Evolutionary conservation across 139 green algal genomes (phyloP).

Genomic region (Picochlorum sp.): DNA sequence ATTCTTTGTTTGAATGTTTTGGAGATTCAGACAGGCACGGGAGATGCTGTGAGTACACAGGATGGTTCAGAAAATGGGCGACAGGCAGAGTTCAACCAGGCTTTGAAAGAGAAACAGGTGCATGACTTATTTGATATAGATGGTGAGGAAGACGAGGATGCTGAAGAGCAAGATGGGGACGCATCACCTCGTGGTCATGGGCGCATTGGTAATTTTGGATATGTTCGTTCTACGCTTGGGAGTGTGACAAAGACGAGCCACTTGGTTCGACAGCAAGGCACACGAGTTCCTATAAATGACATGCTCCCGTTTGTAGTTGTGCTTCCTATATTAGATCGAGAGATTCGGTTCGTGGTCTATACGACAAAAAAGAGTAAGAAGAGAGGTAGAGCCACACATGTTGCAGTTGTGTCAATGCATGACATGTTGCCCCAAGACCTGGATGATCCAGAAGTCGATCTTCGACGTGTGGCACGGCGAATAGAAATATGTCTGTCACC

Average conservation of each 20-base stretch:
- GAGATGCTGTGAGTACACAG: too few species aligned
- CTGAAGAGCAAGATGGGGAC: not conserved
- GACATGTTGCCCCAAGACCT: not conserved
- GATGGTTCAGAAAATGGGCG: too few species aligned
- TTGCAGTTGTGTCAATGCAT: not conserved
- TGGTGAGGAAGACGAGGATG: not conserved
- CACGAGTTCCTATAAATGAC: not conserved
- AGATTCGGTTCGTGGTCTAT: not conserved
- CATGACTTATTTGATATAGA: not conserved
- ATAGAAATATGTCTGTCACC: not conserved
- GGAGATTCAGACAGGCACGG: not conserved
- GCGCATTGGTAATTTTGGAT: not conserved
- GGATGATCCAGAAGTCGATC: not conserved
- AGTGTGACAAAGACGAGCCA: not conserved
- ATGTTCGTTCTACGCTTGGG: not conserved
- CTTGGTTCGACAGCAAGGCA: not conserved
- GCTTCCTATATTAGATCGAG: not conserved
- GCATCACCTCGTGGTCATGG: not conserved
- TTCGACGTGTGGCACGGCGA: not conserved
- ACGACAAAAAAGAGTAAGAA: conserved; percentile 10
- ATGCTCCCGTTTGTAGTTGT: not conserved
- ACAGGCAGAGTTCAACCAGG: not conserved
- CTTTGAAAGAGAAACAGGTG: not conserved
- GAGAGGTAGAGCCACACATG: not conserved
- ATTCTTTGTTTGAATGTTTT: conserved; percentile 4